phyloP scores from a whole-genome alignment of 1,139 yeast species.

The Taphrina betulina region DNA sequence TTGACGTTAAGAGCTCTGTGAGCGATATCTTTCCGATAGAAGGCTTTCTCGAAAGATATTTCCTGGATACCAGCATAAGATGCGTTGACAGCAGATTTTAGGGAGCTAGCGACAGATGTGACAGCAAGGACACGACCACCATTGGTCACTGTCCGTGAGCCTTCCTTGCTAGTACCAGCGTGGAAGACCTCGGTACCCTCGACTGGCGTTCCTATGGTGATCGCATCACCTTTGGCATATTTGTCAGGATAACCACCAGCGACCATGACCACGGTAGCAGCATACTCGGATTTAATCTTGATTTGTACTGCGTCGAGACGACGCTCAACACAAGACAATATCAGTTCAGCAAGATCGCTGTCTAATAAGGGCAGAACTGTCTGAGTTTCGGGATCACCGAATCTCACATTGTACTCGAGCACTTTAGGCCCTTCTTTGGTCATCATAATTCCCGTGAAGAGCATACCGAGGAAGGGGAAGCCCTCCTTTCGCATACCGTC shows the following conservation, averaged over 20 bases:
- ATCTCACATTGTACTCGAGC: conserved; percentile 93
- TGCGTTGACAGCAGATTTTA: conserved; percentile 75
- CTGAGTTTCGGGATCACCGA: conserved; percentile 99
- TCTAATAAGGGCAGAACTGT: conserved; percentile 84
- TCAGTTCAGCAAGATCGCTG: conserved; percentile 86
- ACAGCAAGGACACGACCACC: conserved; percentile 98
- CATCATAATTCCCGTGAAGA: conserved; percentile 95
- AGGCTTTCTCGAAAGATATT: conserved; percentile 69
- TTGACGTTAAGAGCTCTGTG: conserved; percentile 75
- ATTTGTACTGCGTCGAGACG: conserved; percentile 82
- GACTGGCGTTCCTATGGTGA: conserved; percentile 53
- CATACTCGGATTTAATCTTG: conserved; percentile 60
- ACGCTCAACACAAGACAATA: conserved; percentile 93
- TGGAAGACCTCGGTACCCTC: conserved; percentile 76
- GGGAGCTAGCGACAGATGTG: conserved; percentile 74
- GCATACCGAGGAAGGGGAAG: conserved; percentile 89
- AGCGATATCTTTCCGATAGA: conserved; percentile 90
- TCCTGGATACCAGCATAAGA: conserved; percentile 84
- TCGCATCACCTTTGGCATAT: conserved; percentile 82
- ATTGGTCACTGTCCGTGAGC: conserved; percentile 68
- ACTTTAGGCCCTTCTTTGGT: conserved; percentile 85
- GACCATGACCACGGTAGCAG: conserved; percentile 92
- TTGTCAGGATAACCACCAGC: conserved; percentile 96
- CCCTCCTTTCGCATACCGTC: conserved; percentile 97
- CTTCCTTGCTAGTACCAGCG: conserved; percentile 73